Evolutionary conservation across 306 rosid species (phyloP), one percentile per base, ranked within the genome.

Genomic region (Cicer bijugum): DNA sequence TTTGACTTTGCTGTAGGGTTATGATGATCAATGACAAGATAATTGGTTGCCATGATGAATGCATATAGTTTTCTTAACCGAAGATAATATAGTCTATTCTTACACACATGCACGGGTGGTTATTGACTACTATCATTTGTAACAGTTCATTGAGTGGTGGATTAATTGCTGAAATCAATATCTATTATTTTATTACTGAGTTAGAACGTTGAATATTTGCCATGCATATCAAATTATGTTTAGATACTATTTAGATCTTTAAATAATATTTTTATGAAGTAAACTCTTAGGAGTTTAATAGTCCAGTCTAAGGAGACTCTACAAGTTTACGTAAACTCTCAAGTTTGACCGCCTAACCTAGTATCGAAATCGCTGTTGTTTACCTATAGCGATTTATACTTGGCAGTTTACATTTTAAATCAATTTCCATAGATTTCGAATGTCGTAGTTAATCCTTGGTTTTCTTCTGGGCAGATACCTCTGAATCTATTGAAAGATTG

Each of bases 401-500:
- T 48, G 16, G 53, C 53, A 48, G 16, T 48, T 48, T 48, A 48
- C 2, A 4, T 48, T 46, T 48, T 4, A 50, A 43, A 56, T 9
- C 10, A 48, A 48, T 48, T 28, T 75, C 71, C 71, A 28, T 56
- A 37, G 37, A 45, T 45, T 79, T 53, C 65, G 55, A 74, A 69
- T 69, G 48, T 60, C 33, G 55, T 40, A 5, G 45, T 73, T 42
- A 42, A 37, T 9, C 58, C 52, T 38, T 52, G 62, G 52, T 77
- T 46, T 79, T 45, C 60, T 65, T 80, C 38, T 78, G 75, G 19
- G 64, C 85, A 94, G 97, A 86, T 91, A 60, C 97, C 97, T 50
- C 48, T 46, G 19, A 91, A 80, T 72, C 84, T 91, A 67, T 84
- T 94, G 90, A 88, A 87, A 86, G 97, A 88, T 33, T 91, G 99